phyloP scores from a whole-genome alignment of 108 stramenopile species.

The Fragilariopsis cylindrus region DNA sequence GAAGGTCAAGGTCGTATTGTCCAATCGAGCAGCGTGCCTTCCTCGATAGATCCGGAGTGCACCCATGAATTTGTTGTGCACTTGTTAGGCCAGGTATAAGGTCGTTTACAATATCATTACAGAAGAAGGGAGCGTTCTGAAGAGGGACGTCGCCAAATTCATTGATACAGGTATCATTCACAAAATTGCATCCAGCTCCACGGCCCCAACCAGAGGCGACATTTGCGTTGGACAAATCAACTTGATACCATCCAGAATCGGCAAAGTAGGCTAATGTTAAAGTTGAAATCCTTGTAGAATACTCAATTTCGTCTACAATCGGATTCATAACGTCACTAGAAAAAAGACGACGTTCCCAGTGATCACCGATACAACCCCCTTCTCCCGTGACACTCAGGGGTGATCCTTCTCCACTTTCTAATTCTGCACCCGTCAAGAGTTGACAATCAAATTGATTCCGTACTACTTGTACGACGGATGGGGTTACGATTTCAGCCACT shows the following conservation, averaged over 20 bases:
- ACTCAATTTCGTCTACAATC: conserved; percentile 62
- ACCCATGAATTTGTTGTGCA: conserved; percentile 61
- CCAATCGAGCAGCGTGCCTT: conserved; percentile 83
- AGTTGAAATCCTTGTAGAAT: conserved; percentile 62
- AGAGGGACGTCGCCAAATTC: conserved; percentile 54
- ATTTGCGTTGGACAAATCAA: conserved; percentile 60
- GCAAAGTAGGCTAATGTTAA: conserved; percentile 81
- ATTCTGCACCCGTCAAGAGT: conserved; percentile 68
- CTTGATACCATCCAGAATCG: conserved; percentile 88
- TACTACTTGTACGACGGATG: conserved; percentile 70
- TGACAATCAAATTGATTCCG: conserved; percentile 87
- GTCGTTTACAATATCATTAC: conserved; percentile 41
- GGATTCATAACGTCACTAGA: conserved; percentile 82
- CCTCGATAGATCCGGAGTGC: conserved; percentile 69
- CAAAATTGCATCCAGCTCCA: conserved; percentile 80
- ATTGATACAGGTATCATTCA: conserved; percentile 64
- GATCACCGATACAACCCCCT: conserved; percentile 68
- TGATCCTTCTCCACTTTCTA: conserved; percentile 55
- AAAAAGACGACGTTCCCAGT: conserved; percentile 80
- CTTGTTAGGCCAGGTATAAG: conserved; percentile 15
- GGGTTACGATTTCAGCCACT: conserved; percentile 75
- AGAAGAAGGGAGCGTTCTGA: conserved; percentile 73
- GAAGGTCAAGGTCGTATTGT: conserved; percentile 60
- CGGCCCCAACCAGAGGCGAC: conserved; percentile 72
- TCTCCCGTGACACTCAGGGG: conserved; percentile 32